A percentile compares a stretch with the other conserved stretches of the same genome.
Evolutionary conservation across 1,139 yeast species (phyloP).

Genomic region (Scheffersomyces quercinus): DNA sequence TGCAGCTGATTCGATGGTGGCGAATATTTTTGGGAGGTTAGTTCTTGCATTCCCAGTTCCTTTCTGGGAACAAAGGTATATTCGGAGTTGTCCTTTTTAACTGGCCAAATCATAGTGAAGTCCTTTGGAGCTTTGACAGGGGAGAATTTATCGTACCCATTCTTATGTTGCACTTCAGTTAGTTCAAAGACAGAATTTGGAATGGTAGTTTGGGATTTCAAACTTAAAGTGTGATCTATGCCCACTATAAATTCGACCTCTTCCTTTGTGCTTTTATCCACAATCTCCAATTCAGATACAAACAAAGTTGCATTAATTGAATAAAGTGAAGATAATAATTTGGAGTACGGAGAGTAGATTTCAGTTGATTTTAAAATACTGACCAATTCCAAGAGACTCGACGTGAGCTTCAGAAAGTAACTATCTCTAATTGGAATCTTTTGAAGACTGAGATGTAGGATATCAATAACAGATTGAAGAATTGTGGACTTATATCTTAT

Average conservation of each 20-base stretch:
- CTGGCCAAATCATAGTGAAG: slow-evolving; percentile 41
- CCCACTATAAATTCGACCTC: slow-evolving; percentile 38
- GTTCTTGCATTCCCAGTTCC: background rate
- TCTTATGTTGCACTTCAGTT: slow-evolving; percentile 26
- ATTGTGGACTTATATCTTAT: slow-evolving; percentile 34
- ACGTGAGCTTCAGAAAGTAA: slow-evolving; percentile 27
- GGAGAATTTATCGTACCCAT: slow-evolving; percentile 19
- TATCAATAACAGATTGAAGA: slow-evolving; percentile 28
- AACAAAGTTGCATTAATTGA: slow-evolving; percentile 32
- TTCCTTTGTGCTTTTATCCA: slow-evolving; percentile 26
- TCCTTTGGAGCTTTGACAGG: slow-evolving; percentile 36
- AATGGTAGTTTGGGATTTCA: slow-evolving; percentile 12
- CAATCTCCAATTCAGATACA: slow-evolving; percentile 24
- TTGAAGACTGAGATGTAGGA: slow-evolving; percentile 27
- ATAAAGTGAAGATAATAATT: slow-evolving; percentile 30
- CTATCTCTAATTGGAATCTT: slow-evolving; percentile 37
- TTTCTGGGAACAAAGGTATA: slow-evolving; percentile 8
- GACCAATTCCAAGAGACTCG: slow-evolving; percentile 34
- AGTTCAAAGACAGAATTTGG: slow-evolving; percentile 25
- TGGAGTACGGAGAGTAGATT: slow-evolving; percentile 23
- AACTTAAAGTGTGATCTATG: slow-evolving; percentile 25
- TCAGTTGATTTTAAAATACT: slow-evolving; percentile 35
- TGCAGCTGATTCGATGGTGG: background rate
- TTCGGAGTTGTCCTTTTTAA: slow-evolving; percentile 17
- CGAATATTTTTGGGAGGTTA: no score